Percentiles rank a stretch among this genome's conserved stretches.
Evolutionary conservation across 495 filamentous ascomycete species (phyloP).

Genomic region (Penicillium cinerascens): DNA sequence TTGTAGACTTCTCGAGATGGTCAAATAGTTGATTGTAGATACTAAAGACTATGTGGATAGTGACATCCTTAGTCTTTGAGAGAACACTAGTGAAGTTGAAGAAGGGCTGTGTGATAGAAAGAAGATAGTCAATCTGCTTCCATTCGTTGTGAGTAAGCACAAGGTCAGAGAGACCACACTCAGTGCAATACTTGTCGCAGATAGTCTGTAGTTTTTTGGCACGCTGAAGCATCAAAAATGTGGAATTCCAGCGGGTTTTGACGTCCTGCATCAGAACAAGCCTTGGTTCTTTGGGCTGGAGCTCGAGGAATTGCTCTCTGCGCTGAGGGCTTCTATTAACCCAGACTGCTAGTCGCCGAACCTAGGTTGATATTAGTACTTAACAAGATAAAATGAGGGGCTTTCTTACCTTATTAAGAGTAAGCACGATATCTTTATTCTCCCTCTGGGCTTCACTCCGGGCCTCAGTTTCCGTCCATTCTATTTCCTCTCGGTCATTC

Average conservation of each 20-base stretch:
- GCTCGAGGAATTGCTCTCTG: constrained; percentile 4
- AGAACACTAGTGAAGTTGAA: constrained; percentile 2
- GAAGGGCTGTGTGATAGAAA: constrained; percentile 4
- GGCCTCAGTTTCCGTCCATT: too few species aligned
- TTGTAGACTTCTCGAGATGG: neutral
- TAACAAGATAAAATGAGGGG: neutral
- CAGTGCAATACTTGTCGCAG: neutral
- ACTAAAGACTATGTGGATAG: constrained; percentile 7
- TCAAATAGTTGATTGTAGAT: constrained; percentile 12
- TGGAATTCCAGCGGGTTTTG: constrained; percentile 4
- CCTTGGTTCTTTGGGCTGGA: constrained; percentile 8
- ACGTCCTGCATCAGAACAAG: constrained; percentile 18
- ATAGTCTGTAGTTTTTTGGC: constrained; percentile 3
- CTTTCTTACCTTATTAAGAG: neutral
- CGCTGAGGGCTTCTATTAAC: constrained; percentile 14
- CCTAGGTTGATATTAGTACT: neutral
- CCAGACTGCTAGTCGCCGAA: neutral
- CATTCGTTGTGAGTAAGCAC: constrained; percentile 10
- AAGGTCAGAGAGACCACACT: too few species aligned
- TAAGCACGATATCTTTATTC: neutral
- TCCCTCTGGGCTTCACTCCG: too few species aligned
- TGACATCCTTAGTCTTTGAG: constrained; percentile 11
- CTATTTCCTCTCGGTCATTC: constrained; percentile 2
- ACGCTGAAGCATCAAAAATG: constrained; percentile 13
- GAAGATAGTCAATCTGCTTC: constrained; percentile 21